Percentiles rank a stretch among this genome's conserved stretches.
phyloP scores from a whole-genome alignment of 2,329 filamentous ascomycete genomes.

The Monilinia fructicola region DNA sequence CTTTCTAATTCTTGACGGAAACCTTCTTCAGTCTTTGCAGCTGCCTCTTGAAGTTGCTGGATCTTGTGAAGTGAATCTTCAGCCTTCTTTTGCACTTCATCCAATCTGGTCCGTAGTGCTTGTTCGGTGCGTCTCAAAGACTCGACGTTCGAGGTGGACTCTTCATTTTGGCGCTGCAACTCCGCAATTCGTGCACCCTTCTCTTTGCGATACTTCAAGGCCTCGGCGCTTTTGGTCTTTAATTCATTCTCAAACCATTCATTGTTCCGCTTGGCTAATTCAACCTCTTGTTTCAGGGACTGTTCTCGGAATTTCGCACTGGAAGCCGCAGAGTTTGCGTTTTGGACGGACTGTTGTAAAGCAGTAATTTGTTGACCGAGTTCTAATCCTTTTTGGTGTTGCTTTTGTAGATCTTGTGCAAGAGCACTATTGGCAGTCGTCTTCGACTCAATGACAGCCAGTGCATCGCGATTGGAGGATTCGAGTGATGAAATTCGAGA shows the following conservation, averaged over 20 bases:
- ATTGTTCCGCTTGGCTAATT: conserved; percentile 82
- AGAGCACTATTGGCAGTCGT: conserved; percentile 82
- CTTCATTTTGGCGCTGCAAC: conserved; percentile 84
- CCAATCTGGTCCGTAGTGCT: conserved; percentile 74
- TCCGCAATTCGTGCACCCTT: conserved; percentile 88
- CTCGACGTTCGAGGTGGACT: conserved; percentile 74
- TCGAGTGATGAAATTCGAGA: conserved; percentile 85
- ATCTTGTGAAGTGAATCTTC: conserved; percentile 81
- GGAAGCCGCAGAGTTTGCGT: conserved; percentile 74
- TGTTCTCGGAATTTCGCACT: conserved; percentile 89
- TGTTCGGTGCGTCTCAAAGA: conserved; percentile 77
- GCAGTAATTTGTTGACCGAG: conserved; percentile 78
- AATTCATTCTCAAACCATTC: conserved; percentile 93
- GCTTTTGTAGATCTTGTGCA: conserved; percentile 79
- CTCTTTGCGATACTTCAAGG: conserved; percentile 89
- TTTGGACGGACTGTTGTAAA: conserved; percentile 81
- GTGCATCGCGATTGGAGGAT: conserved; percentile 85
- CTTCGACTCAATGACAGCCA: conserved; percentile 87
- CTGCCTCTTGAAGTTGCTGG: conserved; percentile 81
- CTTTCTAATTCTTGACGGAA: conserved; percentile 85
- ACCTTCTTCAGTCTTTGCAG: conserved; percentile 77
- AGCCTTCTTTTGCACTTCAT: conserved; percentile 80
- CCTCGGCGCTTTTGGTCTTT: conserved; percentile 83
- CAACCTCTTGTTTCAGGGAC: conserved; percentile 84
- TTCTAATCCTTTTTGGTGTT: conserved; percentile 84